Base-by-base conservation (phyloP, 1,284 basidiomycete genomes). In the Fomitopsis palustris region DNA sequence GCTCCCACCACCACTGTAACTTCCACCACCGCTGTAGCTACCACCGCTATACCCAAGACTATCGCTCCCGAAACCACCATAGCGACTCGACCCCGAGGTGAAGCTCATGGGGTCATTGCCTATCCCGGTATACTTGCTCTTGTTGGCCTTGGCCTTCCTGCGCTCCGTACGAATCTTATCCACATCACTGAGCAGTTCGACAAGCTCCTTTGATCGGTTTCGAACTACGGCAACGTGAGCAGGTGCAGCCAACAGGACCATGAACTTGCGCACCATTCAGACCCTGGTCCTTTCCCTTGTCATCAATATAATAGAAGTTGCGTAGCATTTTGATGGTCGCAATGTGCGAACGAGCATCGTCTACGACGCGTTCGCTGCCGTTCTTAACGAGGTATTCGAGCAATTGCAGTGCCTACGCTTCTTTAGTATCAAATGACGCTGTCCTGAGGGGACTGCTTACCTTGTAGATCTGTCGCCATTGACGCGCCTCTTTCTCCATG, bases 381-480 rank as follows among this genome's bases (percentile, higher is more conserved):
- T 99, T 93, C 77, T 98, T 99, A 72, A 98, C 83, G 57, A 99
- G 85, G 73, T 98, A 99, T 74, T 98, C 96, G 55, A 98, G 84
- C 4, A 98, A 81, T 76, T 96, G 93, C 17, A 98, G 80, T n/a
- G 95, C 88, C 92, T 95, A 14, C 25, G 43, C 43, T 7, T 19
- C 33, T 19, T 53, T 1, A 56, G 29, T 43, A 16, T 6, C 17
- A 29, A 14, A 21, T n/a, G 9, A 16, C 17, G 9, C 4, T 1
- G 17, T 31, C 35, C 17, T 27, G 1, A 19, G 14, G 35, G 35
- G 41, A 9, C 16, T 12, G 4, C 74, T 3, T 41, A 88, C 93
- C 82, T 99, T 99, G 85, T 99, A 99, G 64, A 99, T 99, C 77
- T 99, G 96, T 42, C 96, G 83, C 96, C 96, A 99, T 72, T 99